Conservation (phyloP, 1,139 yeast genomes). For the Pneumocystis sp. region DNA sequence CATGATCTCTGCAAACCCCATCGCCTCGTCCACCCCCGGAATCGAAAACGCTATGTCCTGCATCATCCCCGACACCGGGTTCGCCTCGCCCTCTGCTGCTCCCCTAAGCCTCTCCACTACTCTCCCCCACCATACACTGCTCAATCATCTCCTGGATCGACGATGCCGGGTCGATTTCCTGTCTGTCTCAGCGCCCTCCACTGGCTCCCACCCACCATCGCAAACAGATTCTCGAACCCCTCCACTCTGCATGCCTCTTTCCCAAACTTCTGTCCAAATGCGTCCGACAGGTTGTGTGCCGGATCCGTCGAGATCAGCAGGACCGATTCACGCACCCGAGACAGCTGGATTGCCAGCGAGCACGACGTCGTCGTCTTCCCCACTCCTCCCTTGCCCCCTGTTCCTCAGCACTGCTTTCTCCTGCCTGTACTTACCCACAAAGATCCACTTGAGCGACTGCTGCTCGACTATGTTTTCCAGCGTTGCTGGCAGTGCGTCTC, state of each 20-base stretch:
- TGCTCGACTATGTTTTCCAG: slow-evolving; percentile 30
- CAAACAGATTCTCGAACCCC: slow-evolving; percentile 71
- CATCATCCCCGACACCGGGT: slow-evolving; percentile 58
- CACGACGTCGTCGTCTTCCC: slow-evolving; percentile 97
- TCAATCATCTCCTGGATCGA: slow-evolving; percentile 79
- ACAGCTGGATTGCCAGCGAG: slow-evolving; percentile 79
- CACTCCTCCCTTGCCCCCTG: slow-evolving; percentile 97
- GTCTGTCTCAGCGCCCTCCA: neutral
- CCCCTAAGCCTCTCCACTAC: slow-evolving; percentile 14
- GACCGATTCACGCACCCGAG: slow-evolving; percentile 67
- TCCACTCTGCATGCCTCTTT: slow-evolving; percentile 90
- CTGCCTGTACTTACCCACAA: slow-evolving; percentile 31
- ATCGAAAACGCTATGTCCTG: slow-evolving; percentile 87
- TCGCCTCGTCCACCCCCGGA: slow-evolving; percentile 96
- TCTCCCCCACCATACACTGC: slow-evolving; percentile 32
- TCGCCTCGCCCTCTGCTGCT: slow-evolving; percentile 32
- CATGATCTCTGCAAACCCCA: slow-evolving; percentile 93
- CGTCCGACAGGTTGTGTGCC: slow-evolving; percentile 92
- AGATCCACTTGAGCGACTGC: slow-evolving; percentile 71
- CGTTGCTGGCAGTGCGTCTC: slow-evolving; percentile 25
- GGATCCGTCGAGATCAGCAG: slow-evolving; percentile 92
- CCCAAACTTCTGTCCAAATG: slow-evolving; percentile 94
- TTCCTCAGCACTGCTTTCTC: too few relatives aligned
- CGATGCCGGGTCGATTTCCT: slow-evolving; percentile 87
- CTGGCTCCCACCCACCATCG: slow-evolving; percentile 38